Percentiles rank a stretch among this genome's conserved stretches.
phyloP scores from a whole-genome alignment of 2,329 filamentous ascomycete species.

The Teratosphaeria nubilosa region DNA sequence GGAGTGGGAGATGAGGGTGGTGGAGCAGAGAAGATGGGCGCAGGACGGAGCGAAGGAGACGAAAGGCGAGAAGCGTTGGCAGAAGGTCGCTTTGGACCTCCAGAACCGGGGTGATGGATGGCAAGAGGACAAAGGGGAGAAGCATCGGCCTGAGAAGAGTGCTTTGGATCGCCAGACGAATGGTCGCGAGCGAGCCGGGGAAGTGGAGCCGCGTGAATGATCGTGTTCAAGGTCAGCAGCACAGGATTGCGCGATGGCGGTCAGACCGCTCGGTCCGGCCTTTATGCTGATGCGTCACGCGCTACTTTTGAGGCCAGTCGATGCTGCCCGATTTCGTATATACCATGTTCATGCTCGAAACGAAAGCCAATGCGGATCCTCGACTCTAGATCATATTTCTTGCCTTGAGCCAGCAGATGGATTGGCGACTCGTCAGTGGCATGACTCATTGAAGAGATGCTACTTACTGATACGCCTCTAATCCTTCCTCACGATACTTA shows the following conservation, averaged over 20 bases:
- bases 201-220: neutral
- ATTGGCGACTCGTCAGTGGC: neutral
- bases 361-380: neutral
- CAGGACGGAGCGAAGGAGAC: neutral
- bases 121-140: neutral
- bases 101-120: neutral
- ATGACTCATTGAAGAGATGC: neutral
- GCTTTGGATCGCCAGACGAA: neutral
- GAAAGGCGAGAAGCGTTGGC: too few species aligned
- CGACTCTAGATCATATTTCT: neutral
- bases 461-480: neutral
- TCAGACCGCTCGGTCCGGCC: too few species aligned
- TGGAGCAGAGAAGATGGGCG: neutral
- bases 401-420: neutral
- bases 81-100: too few species aligned
- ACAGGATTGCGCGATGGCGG: neutral
- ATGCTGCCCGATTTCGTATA: too few species aligned
- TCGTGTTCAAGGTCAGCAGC: neutral
- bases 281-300: too few species aligned
- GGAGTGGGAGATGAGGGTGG: neutral
- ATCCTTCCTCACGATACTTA: constrained; percentile 10
- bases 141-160: neutral
- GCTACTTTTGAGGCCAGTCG: too few species aligned
- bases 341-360: too few species aligned
- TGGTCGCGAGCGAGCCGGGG: neutral